Base-by-base conservation (phyloP, 2,329 filamentous ascomycete species). In the Colletotrichum gloeosporioides region DNA sequence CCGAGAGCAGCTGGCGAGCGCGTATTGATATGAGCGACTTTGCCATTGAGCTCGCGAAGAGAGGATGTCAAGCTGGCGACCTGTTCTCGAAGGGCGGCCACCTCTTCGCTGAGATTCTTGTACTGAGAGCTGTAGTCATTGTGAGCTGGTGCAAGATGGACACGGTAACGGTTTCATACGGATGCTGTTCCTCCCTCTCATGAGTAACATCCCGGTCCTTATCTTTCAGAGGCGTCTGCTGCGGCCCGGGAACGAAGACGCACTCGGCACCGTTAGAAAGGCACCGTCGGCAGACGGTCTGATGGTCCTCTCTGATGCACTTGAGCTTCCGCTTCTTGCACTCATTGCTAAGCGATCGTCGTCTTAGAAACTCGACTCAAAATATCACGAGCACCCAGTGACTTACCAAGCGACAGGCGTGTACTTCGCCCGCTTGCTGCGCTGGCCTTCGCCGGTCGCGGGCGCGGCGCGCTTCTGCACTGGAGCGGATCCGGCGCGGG, bases 291-390 rank as follows among this genome's bases (percentile, higher is more conserved):
- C 84, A 85, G 25, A 69, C 77, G 1, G 73, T 75, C 31, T 82
- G 78, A 6, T 73, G 63, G 9, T 79, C 78, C 0, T 76, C 74
- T 2, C 81, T 81, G 49, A 84, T 79, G 77, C 86, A 87, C 73
- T 87, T 87, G 70, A 87, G 83, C 72, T 87, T 87, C 32, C 84
- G 78, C 53, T 83, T 85, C 73, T 86, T 86, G 77, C 85, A 87
- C 27, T 86, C 84, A 66, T 86, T 82, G 32, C 83, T 83, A 27
- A 16, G 12, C 61, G 25, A 16, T 16, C 36, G 2, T 7, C 4
- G 13, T 49, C 4, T 8, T n/a, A 74, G 57, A 12, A 10, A 29
- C 15, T 22, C 36, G n/a, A 22, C 22, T 34, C 31, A 5, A 49
- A 12, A 8, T 9, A 53, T 55, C 13, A 31, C 9, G 55, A 59